Base-by-base conservation (phyloP, 257 asterid genomes). In the Eucommia ulmoides region DNA sequence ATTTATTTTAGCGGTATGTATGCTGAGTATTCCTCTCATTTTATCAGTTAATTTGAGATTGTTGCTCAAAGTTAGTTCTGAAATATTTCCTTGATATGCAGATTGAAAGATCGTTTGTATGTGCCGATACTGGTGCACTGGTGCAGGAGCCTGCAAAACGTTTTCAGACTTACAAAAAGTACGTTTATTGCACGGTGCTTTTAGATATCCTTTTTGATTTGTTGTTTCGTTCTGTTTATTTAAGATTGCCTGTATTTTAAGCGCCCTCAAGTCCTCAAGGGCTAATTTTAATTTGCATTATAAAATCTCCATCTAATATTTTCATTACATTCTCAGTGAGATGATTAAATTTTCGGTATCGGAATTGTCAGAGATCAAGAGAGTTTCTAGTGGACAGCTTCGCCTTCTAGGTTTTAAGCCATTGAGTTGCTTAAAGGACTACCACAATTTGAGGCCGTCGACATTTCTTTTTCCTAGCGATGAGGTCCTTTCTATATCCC, bases 341-440 rank as follows among this genome's bases (percentile, higher is more conserved):
- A 76, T 66, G 60, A 69, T 89, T 78, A 65, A 85, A 74, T 77
- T 85, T 65, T 70, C 98, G 16, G 68, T 51, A 0, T 77, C 67
- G 53, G 98, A 89, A 64, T 57, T 89, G 61, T 78, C 92, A 9
- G 92, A 80, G 67, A 78, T 89, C 62, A 89, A 82, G 69, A 85
- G 88, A 70, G 76, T 76, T 55, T 71, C 94, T 58, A 67, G 70
- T 52, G 94, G 93, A 48, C 91, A 85, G 59, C 84, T 89, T 50
- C 80, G 80, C 52, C 93, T 89, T 66, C 74, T 85, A 24, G 98
- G 98, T 50, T 89, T 89, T 93, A 89, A 89, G 81, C 86, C 94
- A 15, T 66, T 89, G 63, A 77, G 83, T 71, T 85, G 88, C 76
- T 73, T 89, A 47, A 74, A 76, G 70, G 88, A 80, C 59, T 82